Evolutionary conservation across 768 basidiomycete genomes (phyloP), one percentile per base, ranked within the genome.

Genomic region (Tylopilus balloui): DNA sequence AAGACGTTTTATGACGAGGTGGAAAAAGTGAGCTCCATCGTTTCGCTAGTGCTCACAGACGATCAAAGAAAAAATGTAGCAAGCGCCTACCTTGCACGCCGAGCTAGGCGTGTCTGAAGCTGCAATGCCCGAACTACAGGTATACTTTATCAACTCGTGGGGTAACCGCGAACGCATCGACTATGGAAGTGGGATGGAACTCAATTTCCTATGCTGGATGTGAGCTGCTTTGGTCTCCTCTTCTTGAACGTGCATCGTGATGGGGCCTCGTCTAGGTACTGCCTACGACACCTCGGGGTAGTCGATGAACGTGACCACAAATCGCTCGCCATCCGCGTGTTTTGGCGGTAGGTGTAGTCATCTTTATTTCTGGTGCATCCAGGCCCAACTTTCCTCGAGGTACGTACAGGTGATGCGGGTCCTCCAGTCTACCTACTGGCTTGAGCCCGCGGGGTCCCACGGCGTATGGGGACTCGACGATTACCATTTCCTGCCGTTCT

Each of bases 181-280:
- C 69, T 99, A 99, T 68, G 96, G 96, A n/a, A 96, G 93, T 59
- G 96, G 96, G 13, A 98, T 98, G 95, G 96, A 99, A 63, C 76
- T 98, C 37, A 95, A 97, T 68, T 99, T 97, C 61, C 51, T 98
- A 3, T 97, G 94, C 60, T 97, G 93, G 93, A 63, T 98, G 94
- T 96, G 64, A 56, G 91, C 73, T 12, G 1, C n/a, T 10, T 13
- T 6, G 6, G 3, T 45, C 0, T 11, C 2, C 13, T 27, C 40
- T 31, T 28, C n/a, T n/a, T n/a, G n/a, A n/a, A n/a, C n/a, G n/a
- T n/a, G n/a, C n/a, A n/a, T n/a, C n/a, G n/a, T n/a, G n/a, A n/a
- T n/a, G n/a, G n/a, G n/a, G n/a, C n/a, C n/a, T 23, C 17, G 17
- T 51, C 23, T 60, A 97, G 95, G 53, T 72, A 92, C 32, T 97